Evolutionary conservation across 768 basidiomycete species (phyloP), one percentile per base, ranked within the genome.

Genomic region (Boletus rubescentipes): DNA sequence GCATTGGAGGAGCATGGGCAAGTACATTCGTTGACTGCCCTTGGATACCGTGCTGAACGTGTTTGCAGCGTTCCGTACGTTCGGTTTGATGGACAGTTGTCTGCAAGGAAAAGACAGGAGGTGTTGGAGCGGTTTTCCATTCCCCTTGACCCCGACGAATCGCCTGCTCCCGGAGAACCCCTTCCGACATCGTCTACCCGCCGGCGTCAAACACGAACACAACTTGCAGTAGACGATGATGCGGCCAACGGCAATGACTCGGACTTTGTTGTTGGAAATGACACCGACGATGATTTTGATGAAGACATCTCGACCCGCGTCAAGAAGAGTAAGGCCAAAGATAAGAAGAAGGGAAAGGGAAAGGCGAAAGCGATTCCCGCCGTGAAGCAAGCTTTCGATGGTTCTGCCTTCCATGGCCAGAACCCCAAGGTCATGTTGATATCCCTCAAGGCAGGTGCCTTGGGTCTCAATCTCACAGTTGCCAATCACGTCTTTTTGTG

Each of bases 401-500:
- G 54, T 5, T 64, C 61, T 49, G 50, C 61, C 34, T 66, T 64
- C 45, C 32, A 58, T 21, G 72, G 69, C 11, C 68, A 65, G 29
- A 90, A 86, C 64, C 89, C 93, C 5, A 80, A 77, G 55, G 86
- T 95, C 32, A 86, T 95, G 88, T 75, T 95, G 48, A 86, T 95
- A 50, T 93, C 92, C 7, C 75, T 94, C 61, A 94, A 93, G 72
- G 85, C 83, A 42, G 93, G 93, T 18, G 91, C 93, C 5, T 77
- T 95, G 31, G 93, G 93, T 9, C 72, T 95, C 50, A 94, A 95
- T 68, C 70, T 94, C 59, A 94, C 92, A 21, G 91, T 88, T 18
- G 93, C 92, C 2, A 93, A 93, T 61, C 90, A 93, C 67, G 89
- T 91, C 9, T 89, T 85, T 62, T 70, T 91, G 88, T 89, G 63